A percentile compares a stretch with the other conserved stretches of the same genome.
phyloP scores from a whole-genome alignment of 2,329 filamentous ascomycete genomes.

The Aspergillus sp. region DNA sequence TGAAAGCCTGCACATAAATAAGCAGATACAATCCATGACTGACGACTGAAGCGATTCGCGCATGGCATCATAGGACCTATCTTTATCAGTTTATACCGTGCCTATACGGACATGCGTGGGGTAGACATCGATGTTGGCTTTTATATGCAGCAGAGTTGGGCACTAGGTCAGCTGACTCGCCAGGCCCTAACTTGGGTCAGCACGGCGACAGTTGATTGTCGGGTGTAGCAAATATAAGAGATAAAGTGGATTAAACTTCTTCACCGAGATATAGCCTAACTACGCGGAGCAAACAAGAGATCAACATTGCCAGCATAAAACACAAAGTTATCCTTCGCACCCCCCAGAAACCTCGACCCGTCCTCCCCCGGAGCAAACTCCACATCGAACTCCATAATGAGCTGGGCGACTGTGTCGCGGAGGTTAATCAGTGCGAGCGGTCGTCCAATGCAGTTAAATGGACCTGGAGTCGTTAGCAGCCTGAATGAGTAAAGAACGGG shows the following conservation, averaged over 20 bases:
- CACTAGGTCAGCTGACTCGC: too few species aligned
- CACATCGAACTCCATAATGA: constrained; percentile 38
- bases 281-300: constrained; percentile 17
- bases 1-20: not conserved
- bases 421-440: constrained; percentile 39
- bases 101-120: too few species aligned
- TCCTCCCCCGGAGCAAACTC: constrained; percentile 38
- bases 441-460: constrained; percentile 39
- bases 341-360: constrained; percentile 29
- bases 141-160: too few species aligned
- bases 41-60: not conserved
- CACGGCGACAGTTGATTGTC: too few species aligned
- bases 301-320: constrained; percentile 21
- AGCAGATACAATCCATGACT: too few species aligned
- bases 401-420: constrained; percentile 31
- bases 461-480: constrained; percentile 18
- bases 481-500: too few species aligned
- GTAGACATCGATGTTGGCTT: too few species aligned
- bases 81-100: too few species aligned
- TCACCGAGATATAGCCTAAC: too few species aligned
- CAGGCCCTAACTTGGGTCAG: too few species aligned
- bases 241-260: too few species aligned
- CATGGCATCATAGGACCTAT: not conserved
- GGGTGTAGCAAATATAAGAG: too few species aligned
- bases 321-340: constrained; percentile 40